These are phyloP conservation scores for Trichosanthes truncata DNA, from an alignment of 306 rosid genomes.

Conservation along the genomic window DNA sequence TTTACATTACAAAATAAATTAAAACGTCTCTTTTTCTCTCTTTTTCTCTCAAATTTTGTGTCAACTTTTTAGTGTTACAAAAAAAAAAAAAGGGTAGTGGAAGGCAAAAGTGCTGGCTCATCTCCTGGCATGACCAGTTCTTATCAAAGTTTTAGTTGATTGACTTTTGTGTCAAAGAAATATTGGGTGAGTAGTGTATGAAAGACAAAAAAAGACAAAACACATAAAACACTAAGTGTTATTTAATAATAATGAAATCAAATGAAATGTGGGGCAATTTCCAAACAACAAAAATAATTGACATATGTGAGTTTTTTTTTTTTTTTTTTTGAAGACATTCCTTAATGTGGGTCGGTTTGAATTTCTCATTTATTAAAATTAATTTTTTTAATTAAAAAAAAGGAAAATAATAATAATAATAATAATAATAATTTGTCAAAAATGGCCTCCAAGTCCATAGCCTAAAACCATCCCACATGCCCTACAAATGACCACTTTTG, in stretches of 20 bases:
- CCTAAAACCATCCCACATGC: constrained; percentile 12
- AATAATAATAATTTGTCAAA: too few species aligned
- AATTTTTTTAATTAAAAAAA: too few species aligned
- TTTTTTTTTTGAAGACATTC: background rate
- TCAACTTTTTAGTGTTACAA: background rate
- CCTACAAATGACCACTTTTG: constrained; percentile 32
- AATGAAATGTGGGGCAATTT: background rate
- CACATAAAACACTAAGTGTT: background rate
- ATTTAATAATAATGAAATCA: background rate
- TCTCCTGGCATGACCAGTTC: constrained; percentile 14
- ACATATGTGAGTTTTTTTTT: background rate
- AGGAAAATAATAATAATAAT: background rate
- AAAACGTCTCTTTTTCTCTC: background rate
- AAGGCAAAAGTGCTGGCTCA: constrained; percentile 17
- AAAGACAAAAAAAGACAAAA: background rate
- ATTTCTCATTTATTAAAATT: background rate
- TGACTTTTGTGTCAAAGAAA: constrained; percentile 17
- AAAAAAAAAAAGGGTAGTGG: background rate
- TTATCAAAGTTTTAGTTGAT: constrained; percentile 15
- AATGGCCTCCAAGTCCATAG: background rate
- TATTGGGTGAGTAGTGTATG: background rate
- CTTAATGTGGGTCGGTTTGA: constrained; percentile 9
- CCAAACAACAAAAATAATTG: constrained; percentile 3
- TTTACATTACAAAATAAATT: background rate
- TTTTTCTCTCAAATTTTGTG: background rate